Base-by-base conservation (phyloP, 257 asterid genomes). In the Nicotiana otophora region DNA sequence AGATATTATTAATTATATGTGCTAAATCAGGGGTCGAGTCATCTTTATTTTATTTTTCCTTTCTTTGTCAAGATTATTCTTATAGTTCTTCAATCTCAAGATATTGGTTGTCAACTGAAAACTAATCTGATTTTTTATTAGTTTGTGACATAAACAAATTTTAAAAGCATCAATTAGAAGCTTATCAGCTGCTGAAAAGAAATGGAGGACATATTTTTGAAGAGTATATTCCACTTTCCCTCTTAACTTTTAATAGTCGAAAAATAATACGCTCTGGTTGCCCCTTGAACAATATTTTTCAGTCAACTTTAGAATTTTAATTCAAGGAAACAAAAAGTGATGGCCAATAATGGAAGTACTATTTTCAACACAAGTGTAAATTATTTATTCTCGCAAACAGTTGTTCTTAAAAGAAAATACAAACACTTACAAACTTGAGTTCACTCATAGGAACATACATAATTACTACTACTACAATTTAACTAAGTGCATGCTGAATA, bases 71-170 rank as follows among this genome's bases (percentile, higher is more conserved):
- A 34, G 7, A 78, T 39, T 78, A 78, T 33, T 57, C 15, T 57
- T 58, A n/a, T 36, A 31, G 31, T 81, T 55, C 86, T 86, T 69
- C 87, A 81, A 84, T 90, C 90, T 90, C 91, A 82, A 86, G 89
- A 90, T 39, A 58, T 79, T 79, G 28, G 86, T 78, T 82, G 87
- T 82, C 83, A 83, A 62, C 60, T 81, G 67, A 76, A 85, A 78
- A 70, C 12, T 70, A 72, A 20, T 72, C 1, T 0, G 6, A 70
- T 0, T 42, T 70, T 42, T 42, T 2, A 20, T 5, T 11, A 42
- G 34, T 28, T 63, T 63, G n/a, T 20, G 10, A 30, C 10, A 28
- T 26, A 42, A 7, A 26, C 36, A 36, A 23, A 72, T 12, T 57
- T 60, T 80, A 31, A 82, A 60, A 85, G 81, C 83, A 84, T 84